phyloP scores from a whole-genome alignment of 1,284 basidiomycete genomes.

The Ganoderma leucocontextum region DNA sequence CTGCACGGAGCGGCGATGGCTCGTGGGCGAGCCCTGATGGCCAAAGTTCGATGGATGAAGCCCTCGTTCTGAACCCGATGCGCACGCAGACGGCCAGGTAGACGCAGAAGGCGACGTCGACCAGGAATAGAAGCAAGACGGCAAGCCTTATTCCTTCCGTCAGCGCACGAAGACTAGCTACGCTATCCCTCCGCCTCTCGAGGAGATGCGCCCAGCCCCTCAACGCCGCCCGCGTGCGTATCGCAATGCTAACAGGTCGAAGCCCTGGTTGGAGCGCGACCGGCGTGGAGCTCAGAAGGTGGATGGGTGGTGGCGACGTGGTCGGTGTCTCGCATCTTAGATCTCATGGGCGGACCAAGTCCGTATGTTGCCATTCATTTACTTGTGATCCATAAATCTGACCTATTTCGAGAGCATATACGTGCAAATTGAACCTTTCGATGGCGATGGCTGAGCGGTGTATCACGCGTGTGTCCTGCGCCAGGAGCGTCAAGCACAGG shows the following conservation, averaged over 20 bases:
- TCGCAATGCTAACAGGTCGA: constrained; percentile 48
- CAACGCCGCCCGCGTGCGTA: constrained; percentile 43
- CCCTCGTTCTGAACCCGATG: constrained; percentile 54
- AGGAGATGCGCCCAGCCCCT: constrained; percentile 62
- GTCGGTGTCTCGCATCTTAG: too few species aligned
- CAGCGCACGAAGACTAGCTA: constrained; percentile 76
- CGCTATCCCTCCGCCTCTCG: constrained; percentile 77
- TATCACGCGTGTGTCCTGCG: too few species aligned
- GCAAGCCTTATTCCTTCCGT: constrained; percentile 68
- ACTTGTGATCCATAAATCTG: too few species aligned
- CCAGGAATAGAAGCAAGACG: constrained; percentile 41
- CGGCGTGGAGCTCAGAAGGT: constrained; percentile 76
- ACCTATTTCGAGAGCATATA: too few species aligned
- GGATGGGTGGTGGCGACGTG: constrained; percentile 78
- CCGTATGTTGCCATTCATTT: too few species aligned
- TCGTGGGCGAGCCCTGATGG: constrained; percentile 58
- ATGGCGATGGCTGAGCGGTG: too few species aligned
- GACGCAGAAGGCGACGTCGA: constrained; percentile 52
- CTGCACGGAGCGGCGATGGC: constrained; percentile 45
- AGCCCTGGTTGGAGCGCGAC: constrained; percentile 78
- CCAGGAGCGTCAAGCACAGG: too few species aligned
- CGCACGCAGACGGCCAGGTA: constrained; percentile 54
- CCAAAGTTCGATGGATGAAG: constrained; percentile 67
- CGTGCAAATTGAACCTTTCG: too few species aligned
- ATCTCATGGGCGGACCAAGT: too few species aligned